phyloP scores from a whole-genome alignment of 345 rosid species.

The Lenwebbia sp. region DNA sequence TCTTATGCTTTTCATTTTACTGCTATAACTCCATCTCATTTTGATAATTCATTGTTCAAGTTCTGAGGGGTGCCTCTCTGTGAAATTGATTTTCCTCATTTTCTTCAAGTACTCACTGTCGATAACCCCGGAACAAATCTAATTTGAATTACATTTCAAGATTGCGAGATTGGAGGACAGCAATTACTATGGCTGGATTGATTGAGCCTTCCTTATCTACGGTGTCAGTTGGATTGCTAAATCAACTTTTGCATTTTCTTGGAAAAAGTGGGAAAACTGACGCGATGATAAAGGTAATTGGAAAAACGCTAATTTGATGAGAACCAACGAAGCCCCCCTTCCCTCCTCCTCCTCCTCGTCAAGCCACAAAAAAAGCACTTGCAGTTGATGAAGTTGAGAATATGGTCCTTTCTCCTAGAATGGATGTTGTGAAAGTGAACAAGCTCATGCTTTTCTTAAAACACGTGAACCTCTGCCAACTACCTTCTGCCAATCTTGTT shows the following conservation, averaged over 20 bases:
- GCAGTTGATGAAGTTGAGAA: too few species aligned
- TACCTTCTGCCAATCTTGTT: not conserved
- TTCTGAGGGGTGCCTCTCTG: not conserved
- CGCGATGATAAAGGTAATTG: slow-evolving; percentile 65
- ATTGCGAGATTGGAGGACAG: slow-evolving; percentile 69
- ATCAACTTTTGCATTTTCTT: slow-evolving; percentile 67
- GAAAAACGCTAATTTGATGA: not conserved
- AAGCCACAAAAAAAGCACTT: too few species aligned
- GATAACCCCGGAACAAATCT: not conserved
- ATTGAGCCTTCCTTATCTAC: slow-evolving; percentile 59
- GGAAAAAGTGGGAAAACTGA: slow-evolving; percentile 84
- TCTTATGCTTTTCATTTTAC: not conserved
- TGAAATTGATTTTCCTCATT: not conserved
- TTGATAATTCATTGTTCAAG: not conserved
- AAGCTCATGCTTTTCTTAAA: not conserved
- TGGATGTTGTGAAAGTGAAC: not conserved
- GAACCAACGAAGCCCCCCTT: too few species aligned
- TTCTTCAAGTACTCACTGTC: not conserved
- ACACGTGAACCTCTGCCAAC: not conserved
- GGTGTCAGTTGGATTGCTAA: slow-evolving; percentile 53
- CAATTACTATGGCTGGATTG: slow-evolving; percentile 36
- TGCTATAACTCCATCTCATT: not conserved
- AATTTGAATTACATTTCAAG: slow-evolving; percentile 23
- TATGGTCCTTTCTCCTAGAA: not conserved
- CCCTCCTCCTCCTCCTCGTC: not conserved